Evolutionary conservation across 176 grass and related monocot genomes (phyloP).

Genomic region (Ananas comosus): DNA sequence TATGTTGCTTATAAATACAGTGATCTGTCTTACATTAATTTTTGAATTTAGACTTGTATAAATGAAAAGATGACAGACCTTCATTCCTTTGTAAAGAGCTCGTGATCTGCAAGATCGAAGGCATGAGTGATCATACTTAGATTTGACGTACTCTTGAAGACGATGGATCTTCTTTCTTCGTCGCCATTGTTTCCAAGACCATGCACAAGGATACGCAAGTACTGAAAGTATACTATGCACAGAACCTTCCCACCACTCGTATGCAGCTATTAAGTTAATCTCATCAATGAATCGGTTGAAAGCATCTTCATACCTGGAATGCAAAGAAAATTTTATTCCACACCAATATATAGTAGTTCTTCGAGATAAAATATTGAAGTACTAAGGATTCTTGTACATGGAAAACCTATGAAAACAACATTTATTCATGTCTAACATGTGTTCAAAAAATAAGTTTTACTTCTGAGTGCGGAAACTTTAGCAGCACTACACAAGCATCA

Average conservation of each 20-base stretch:
- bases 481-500: background rate
- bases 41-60: slow-evolving; percentile 20
- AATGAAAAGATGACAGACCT: slow-evolving; percentile 36
- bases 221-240: slow-evolving; percentile 90
- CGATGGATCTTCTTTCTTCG: slow-evolving; percentile 88
- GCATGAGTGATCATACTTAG: slow-evolving; percentile 97
- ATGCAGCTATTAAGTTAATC: slow-evolving; percentile 88
- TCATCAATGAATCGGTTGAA: slow-evolving; percentile 97
- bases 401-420: background rate
- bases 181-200: slow-evolving; percentile 98
- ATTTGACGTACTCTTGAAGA: slow-evolving; percentile 94
- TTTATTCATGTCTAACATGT: slow-evolving; percentile 3
- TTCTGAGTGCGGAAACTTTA: background rate
- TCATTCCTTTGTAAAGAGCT: slow-evolving; percentile 99
- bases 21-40: background rate
- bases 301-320: slow-evolving; percentile 87
- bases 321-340: background rate
- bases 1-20: too few relatives aligned
- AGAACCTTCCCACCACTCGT: slow-evolving; percentile 99
- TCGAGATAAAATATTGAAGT: too few relatives aligned
- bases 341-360: too few relatives aligned
- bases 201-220: slow-evolving; percentile 96
- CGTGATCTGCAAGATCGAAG: slow-evolving; percentile 91
- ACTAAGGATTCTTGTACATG: background rate
- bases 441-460: background rate